Base-by-base conservation (phyloP, 2,329 filamentous ascomycete genomes). In the Calonectria montana region DNA sequence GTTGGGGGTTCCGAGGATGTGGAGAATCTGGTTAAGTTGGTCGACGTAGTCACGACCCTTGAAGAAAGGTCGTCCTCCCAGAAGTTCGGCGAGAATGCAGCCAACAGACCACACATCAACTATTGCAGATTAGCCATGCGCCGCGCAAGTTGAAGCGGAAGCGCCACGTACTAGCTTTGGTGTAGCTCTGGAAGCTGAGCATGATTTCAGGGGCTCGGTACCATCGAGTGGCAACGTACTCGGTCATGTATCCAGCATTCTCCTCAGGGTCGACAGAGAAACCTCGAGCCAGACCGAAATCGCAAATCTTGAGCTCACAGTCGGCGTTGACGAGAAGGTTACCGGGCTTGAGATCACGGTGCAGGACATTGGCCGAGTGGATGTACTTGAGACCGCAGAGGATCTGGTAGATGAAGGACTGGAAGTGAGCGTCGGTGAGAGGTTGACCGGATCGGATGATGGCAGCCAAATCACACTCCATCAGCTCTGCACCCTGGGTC, bases 321-420 rank as follows among this genome's bases (percentile, higher is more conserved):
- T 99, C 97, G 85, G 97, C 97, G 82, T 99, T 99, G 82, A 99
- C 97, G 50, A 99, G 91, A 81, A 99, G 86, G 84, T 99, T 99
- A 70, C 97, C 97, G 41, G 97, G 97, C 87, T 99, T 99, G 82
- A 99, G 86, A 84, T 99, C 97, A 83, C 97, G 94, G 84, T 99
- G 97, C 76, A 99, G 89, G 65, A 99, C 97, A 81, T 98, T 98
- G 78, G 97, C 97, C 25, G 96, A 98, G 88, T 99, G 97, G 77
- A 99, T 98, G 85, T 98, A 99, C 88, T 99, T 99, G 79, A 99
- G 89, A 75, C 97, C 97, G 83, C 97, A 98, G 7, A 99, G 93
- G 78, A 99, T 99, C 89, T 99, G 97, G 88, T 99, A 99, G 86
- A 99, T 98, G 87, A 99, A 99, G 65, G 97, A 98, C 86, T 99